These are phyloP conservation scores for Eleusine indica DNA, from an alignment of 176 grass and related monocot genomes.

Conservation along the genomic window DNA sequence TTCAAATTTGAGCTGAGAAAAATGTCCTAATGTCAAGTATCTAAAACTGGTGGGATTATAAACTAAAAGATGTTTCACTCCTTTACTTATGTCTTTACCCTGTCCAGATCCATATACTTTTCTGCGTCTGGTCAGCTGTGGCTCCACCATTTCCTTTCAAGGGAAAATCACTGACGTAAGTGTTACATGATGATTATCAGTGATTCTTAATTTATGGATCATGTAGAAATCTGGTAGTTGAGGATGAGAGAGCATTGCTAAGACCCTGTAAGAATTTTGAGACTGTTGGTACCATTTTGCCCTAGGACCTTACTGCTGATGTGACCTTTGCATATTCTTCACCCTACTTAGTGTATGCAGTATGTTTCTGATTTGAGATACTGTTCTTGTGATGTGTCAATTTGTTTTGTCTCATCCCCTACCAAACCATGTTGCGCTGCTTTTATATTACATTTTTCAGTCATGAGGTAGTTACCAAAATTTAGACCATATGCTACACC, in stretches of 20 bases:
- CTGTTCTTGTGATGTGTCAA: background rate
- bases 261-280: slow-evolving; percentile 3
- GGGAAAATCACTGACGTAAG: slow-evolving; percentile 99
- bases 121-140: slow-evolving; percentile 89
- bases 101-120: slow-evolving; percentile 84
- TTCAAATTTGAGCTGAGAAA: background rate
- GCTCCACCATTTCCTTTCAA: slow-evolving; percentile 97
- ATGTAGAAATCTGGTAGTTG: slow-evolving; percentile 24
- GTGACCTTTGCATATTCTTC: slow-evolving; percentile 11
- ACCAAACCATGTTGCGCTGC: background rate
- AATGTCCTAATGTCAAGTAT: background rate
- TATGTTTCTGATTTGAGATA: background rate
- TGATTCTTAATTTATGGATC: slow-evolving; percentile 3
- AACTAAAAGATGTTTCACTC: slow-evolving; percentile 23
- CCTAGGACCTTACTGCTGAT: background rate
- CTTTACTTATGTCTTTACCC: slow-evolving; percentile 31
- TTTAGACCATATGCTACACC: background rate
- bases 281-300: slow-evolving; percentile 2
- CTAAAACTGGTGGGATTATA: background rate
- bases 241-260: slow-evolving; percentile 12
- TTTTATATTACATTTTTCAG: background rate
- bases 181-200: slow-evolving; percentile 34
- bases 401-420: background rate
- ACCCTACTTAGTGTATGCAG: background rate
- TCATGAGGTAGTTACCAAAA: background rate